Base-by-base conservation (phyloP, 2,329 filamentous ascomycete species). In the Penicillium sp. region DNA sequence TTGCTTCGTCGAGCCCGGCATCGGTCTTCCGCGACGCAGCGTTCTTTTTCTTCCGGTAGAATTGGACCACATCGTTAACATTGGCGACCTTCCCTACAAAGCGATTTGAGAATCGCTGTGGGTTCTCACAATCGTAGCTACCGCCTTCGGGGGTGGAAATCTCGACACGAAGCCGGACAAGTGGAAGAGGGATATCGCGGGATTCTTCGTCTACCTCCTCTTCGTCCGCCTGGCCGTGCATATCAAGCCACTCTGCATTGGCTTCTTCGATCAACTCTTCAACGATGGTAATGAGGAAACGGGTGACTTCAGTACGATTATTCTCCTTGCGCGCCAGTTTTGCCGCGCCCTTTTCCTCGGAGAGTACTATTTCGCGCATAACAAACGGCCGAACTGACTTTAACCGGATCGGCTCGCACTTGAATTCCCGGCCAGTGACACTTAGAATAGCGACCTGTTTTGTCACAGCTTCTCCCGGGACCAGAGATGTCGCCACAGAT, bases 81-180 rank as follows among this genome's bases (percentile, higher is more conserved):
- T 98, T 98, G 42, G 92, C 92, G 1, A 98, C 90, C 56, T 80
- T 85, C n/a, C 81, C 84, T 1, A 84, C 75, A 52, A 96, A 98
- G 2, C 88, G 78, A 59, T 94, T 94, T 0, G 90, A 96, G 56
- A 96, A 95, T 6, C 92, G 80, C 60, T 96, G 92, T 0, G 92
- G 89, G 44, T 98, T 98, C 61, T 96, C 92, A 47, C 84, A 82
- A 50, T 96, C 85, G 55, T 87, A 98, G 23, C 80, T 78, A 10
- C 87, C 85, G 3, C 87, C 88, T 18, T 93, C 86, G 0, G 84
- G 84, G 0, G 88, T 80, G 0, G 85, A 84, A 49, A 87, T 92
- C 56, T 98, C 92, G 1, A 98, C 89, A 44, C 89, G 87, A 11
- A 98, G 75, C 13, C 92, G 80, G 26, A 98, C 82, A 1, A 98